phyloP scores from a whole-genome alignment of 2,329 filamentous ascomycete genomes.

The Parastagonospora nodorum region DNA sequence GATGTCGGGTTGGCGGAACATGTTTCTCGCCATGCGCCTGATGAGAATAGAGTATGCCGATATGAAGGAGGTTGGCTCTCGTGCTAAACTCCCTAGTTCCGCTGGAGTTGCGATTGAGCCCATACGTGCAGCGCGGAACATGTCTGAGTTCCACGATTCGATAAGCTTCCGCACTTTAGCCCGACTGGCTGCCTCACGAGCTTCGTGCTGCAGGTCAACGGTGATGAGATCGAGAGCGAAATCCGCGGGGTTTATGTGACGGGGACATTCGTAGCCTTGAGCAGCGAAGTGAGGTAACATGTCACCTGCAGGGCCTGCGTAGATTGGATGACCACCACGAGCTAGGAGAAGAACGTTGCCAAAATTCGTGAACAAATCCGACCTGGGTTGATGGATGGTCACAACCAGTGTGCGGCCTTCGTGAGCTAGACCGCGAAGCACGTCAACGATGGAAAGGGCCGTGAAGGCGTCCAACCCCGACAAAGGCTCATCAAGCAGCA shows the following conservation, averaged over 20 bases:
- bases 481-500: conserved; percentile 77
- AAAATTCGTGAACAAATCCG: conserved; percentile 73
- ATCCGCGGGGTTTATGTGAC: conserved; percentile 76
- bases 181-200: conserved; percentile 66
- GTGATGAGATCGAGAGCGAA: conserved; percentile 79
- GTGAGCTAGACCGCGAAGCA: conserved; percentile 70
- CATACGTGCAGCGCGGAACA: conserved; percentile 28
- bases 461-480: conserved; percentile 80
- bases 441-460: conserved; percentile 71
- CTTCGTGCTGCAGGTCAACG: conserved; percentile 70
- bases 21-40: conserved; percentile 69
- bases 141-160: conserved; percentile 57
- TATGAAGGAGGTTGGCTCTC: conserved; percentile 65
- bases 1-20: conserved; percentile 46
- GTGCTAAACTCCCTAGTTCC: conserved; percentile 71
- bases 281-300: conserved; percentile 70
- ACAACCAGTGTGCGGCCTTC: conserved; percentile 76
- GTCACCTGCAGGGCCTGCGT: conserved; percentile 64
- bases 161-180: conserved; percentile 67
- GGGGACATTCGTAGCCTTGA: conserved; percentile 68
- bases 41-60: conserved; percentile 71
- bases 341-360: conserved; percentile 74
- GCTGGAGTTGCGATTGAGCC: conserved; percentile 66
- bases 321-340: conserved; percentile 70
- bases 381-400: conserved; percentile 79